A percentile compares a stretch with the other conserved stretches of the same genome.
phyloP scores from a whole-genome alignment of 169 alveolate genomes.

The Plasmodium ovale region DNA sequence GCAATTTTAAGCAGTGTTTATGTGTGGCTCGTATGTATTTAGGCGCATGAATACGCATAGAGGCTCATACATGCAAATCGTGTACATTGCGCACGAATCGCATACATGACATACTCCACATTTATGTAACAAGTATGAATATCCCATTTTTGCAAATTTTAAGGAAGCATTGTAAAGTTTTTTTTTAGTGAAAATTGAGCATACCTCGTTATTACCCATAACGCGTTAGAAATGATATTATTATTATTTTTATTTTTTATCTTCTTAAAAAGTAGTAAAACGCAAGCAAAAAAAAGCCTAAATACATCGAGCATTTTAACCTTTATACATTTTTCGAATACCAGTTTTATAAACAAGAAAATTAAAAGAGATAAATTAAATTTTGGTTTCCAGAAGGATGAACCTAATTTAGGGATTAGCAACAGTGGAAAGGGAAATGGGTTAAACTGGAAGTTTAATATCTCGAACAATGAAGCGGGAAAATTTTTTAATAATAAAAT shows the following conservation, averaged over 20 bases:
- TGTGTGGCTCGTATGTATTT: neutral
- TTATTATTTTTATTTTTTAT: conserved; percentile 34
- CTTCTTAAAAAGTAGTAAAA: conserved; percentile 42
- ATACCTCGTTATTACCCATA: neutral
- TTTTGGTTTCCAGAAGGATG: neutral
- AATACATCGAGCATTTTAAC: conserved; percentile 17
- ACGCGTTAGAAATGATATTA: conserved; percentile 66
- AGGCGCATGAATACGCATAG: neutral
- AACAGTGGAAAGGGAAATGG: neutral
- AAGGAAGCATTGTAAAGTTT: neutral
- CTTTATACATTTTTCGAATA: conserved; percentile 27
- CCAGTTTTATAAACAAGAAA: neutral
- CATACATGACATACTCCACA: neutral
- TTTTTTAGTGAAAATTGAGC: conserved; percentile 21
- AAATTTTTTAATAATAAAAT: neutral
- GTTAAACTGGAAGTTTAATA: neutral
- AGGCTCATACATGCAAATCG: too few species aligned
- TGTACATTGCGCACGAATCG: too few species aligned
- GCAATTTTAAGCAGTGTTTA: neutral
- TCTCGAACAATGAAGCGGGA: neutral
- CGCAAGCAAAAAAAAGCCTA: conserved; percentile 31
- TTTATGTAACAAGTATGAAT: neutral
- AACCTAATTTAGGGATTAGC: neutral
- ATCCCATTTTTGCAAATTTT: conserved; percentile 1
- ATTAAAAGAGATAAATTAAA: neutral